Evolutionary conservation across 805 yeast species (phyloP).

Genomic region (Wickerhamomyces rabaulensis): DNA sequence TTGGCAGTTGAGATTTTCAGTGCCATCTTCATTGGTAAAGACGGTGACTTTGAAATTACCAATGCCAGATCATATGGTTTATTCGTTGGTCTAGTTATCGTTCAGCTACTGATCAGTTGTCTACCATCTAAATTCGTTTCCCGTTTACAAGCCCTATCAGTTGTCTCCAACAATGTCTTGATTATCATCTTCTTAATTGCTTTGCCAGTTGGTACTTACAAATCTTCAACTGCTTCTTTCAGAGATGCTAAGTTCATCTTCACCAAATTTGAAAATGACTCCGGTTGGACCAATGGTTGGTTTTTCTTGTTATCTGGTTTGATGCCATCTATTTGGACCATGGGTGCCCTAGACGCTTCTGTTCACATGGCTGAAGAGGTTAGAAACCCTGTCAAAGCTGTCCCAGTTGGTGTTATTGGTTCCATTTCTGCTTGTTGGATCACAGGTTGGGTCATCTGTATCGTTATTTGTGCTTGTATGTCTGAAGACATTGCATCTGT

Average conservation of each 20-base stretch:
- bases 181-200: conserved; percentile 50
- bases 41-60: conserved; percentile 46
- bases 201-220: conserved; percentile 46
- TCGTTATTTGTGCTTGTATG: conserved; percentile 52
- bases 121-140: conserved; percentile 49
- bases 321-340: conserved; percentile 71
- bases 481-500: conserved; percentile 37
- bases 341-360: conserved; percentile 67
- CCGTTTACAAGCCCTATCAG: conserved; percentile 49
- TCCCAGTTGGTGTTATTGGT: conserved; percentile 60
- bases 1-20: conserved; percentile 50
- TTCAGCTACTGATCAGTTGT: conserved; percentile 45
- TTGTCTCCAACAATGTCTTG: conserved; percentile 43
- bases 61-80: conserved; percentile 53
- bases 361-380: conserved; percentile 72
- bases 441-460: conserved; percentile 50
- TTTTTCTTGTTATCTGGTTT: conserved; percentile 42
- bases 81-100: conserved; percentile 49
- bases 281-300: conserved; percentile 57
- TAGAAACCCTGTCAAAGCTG: conserved; percentile 51
- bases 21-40: conserved; percentile 38
- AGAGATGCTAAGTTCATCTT: neutral
- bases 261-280: conserved; percentile 30
- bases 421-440: conserved; percentile 50
- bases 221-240: conserved; percentile 4